phyloP scores from a whole-genome alignment of 2,329 filamentous ascomycete species.

The Colletotrichum aenigma region DNA sequence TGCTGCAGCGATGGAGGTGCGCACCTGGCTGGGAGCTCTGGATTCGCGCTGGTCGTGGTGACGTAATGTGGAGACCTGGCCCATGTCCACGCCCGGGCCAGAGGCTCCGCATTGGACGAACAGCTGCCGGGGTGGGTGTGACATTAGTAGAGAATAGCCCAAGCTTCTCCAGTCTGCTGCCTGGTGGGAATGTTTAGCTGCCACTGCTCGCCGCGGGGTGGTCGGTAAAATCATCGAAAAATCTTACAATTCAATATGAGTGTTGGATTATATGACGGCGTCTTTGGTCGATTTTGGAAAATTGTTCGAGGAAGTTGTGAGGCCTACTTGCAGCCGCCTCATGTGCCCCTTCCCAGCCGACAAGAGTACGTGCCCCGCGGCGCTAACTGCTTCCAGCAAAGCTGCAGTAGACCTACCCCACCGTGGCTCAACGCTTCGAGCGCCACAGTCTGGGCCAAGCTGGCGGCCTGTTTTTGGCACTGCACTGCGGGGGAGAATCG shows the following conservation, averaged over 20 bases:
- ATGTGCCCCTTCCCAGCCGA: background rate
- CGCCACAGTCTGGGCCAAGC: slow-evolving; percentile 7
- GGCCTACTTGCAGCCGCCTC: background rate
- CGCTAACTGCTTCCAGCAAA: background rate
- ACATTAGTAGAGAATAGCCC: background rate
- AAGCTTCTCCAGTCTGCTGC: background rate
- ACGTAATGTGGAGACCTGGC: slow-evolving; percentile 12
- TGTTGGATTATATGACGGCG: background rate
- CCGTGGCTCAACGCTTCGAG: background rate
- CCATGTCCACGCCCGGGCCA: slow-evolving; percentile 1
- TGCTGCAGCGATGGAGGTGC: background rate
- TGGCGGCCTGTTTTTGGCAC: slow-evolving; percentile 16
- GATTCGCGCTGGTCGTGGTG: background rate
- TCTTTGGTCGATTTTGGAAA: background rate
- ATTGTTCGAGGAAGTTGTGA: background rate
- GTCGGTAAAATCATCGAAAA: background rate
- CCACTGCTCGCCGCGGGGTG: background rate
- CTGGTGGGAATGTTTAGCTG: background rate
- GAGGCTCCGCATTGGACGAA: slow-evolving; percentile 14
- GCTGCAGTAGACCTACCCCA: background rate
- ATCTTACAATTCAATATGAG: background rate
- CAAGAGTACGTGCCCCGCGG: accelerated
- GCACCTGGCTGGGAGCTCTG: slow-evolving; percentile 1
- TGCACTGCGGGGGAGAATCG: slow-evolving; percentile 15
- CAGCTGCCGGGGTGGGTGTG: background rate